These are phyloP conservation scores for Raphanus raphanistrum DNA, from an alignment of 345 rosid genomes.

Conservation along the genomic window DNA sequence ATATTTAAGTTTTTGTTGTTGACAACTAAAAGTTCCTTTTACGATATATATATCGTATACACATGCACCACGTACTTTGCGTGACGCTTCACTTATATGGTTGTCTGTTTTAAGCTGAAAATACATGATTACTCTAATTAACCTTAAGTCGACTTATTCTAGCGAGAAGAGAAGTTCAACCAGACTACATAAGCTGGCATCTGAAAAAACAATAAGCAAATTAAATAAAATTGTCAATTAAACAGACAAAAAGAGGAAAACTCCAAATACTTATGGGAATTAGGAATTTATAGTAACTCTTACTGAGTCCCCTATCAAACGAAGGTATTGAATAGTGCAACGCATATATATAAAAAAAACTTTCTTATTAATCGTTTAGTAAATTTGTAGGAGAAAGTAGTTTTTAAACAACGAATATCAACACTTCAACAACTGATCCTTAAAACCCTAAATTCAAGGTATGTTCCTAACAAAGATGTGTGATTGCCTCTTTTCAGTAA, in stretches of 20 bases:
- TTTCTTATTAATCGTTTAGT: conserved; percentile 2
- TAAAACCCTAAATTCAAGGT: neutral
- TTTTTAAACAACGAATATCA: conserved; percentile 5
- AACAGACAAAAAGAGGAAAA: neutral
- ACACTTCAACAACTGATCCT: conserved; percentile 6
- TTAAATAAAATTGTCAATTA: neutral
- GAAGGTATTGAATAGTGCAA: neutral
- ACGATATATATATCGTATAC: neutral
- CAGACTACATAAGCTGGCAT: neutral
- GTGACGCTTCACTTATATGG: conserved; percentile 9
- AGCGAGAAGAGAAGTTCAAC: conserved; percentile 6
- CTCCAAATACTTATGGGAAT: neutral
- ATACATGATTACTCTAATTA: neutral
- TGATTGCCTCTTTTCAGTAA: neutral
- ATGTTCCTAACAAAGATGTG: neutral
- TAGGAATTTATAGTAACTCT: conserved; percentile 12
- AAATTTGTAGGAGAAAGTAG: neutral
- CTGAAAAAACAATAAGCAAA: neutral
- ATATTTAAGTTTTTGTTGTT: neutral
- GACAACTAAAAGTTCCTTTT: neutral
- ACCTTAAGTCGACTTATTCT: neutral
- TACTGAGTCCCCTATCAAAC: neutral
- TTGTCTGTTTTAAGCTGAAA: conserved; percentile 10
- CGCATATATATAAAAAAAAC: neutral
- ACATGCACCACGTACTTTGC: conserved; percentile 13